Percentiles rank a stretch among this genome's conserved stretches.
Evolutionary conservation across 2,329 filamentous ascomycete species (phyloP).

Genomic region (Beauveria australis): DNA sequence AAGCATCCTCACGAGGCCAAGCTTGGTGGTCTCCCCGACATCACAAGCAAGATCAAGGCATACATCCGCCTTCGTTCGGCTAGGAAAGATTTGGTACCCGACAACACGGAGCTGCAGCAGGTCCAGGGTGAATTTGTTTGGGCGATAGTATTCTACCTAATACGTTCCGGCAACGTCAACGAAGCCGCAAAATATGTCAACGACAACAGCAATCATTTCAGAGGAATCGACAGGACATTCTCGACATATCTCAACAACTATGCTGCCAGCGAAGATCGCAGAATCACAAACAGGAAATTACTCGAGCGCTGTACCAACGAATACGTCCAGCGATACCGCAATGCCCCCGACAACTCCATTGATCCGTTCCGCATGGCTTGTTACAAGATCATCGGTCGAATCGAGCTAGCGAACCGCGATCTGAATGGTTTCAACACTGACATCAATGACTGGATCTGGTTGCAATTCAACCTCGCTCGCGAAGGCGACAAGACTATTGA

Average conservation of each 20-base stretch:
- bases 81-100: slow-evolving; percentile 75
- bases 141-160: slow-evolving; percentile 87
- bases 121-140: slow-evolving; percentile 80
- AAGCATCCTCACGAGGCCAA: slow-evolving; percentile 85
- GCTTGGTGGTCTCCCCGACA: slow-evolving; percentile 79
- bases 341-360: slow-evolving; percentile 76
- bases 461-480: slow-evolving; percentile 61
- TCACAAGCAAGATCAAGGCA: slow-evolving; percentile 83
- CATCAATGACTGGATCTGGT: slow-evolving; percentile 64
- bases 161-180: slow-evolving; percentile 73
- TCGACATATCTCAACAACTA: slow-evolving; percentile 81
- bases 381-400: slow-evolving; percentile 91
- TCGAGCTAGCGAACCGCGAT: slow-evolving; percentile 56
- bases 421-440: slow-evolving; percentile 55
- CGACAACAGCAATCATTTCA: slow-evolving; percentile 70
- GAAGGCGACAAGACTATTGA: slow-evolving; percentile 57
- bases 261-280: slow-evolving; percentile 64
- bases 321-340: slow-evolving; percentile 75
- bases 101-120: slow-evolving; percentile 72
- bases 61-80: slow-evolving; percentile 76
- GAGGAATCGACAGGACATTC: slow-evolving; percentile 86
- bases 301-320: slow-evolving; percentile 85
- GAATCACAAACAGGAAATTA: slow-evolving; percentile 63
- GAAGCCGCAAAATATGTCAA: slow-evolving; percentile 86
- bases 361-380: slow-evolving; percentile 96